Base-by-base conservation (phyloP, 2,329 filamentous ascomycete genomes). In the Incumbomyces delicatus region DNA sequence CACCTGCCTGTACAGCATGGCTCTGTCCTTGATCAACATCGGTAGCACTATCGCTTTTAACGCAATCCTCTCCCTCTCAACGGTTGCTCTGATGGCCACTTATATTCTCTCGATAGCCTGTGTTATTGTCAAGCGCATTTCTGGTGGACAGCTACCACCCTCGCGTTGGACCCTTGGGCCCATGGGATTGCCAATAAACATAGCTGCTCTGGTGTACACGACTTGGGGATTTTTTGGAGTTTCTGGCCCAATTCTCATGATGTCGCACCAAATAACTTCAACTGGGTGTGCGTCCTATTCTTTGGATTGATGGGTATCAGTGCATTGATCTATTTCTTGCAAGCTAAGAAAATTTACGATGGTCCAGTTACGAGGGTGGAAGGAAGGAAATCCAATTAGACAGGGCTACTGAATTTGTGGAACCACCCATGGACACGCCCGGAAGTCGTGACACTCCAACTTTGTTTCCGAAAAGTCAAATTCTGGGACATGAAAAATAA, bases 41-140 rank as follows among this genome's bases (percentile, higher is more conserved):
- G 55, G 55, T 7, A 52, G 47, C 20, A 42, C 40, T n/a, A 44
- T 46, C 14, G 55, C 52, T 13, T 57, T 57, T 49, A 52, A 54
- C 45, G 52, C 48, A 12, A 52, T 56, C 34, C 60, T 68, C 12
- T 74, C 71, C 1, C 63, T 77, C 1, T 65, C 66, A 7, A 62
- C 71, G 22, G 67, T 65, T 2, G 68, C 70, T 0, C 63, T 76
- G 8, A 66, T 76, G 46, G 68, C 65, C 45, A 73, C 70, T 4
- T 76, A 76, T 54, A 65, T 71, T 37, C 65, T 74, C 35, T 69
- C 69, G 18, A 69, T 74, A 43, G 58, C 62, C 31, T 71, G 66
- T 45, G 60, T 75, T 3, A 60, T 73, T 36, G 66, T 63, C 47
- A 63, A 67, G 16, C 66, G 69, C 14, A 34, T 47, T 22, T 57